Evolutionary conservation across 2,329 filamentous ascomycete species (phyloP).

Genomic region (Sphaerulina populicola): DNA sequence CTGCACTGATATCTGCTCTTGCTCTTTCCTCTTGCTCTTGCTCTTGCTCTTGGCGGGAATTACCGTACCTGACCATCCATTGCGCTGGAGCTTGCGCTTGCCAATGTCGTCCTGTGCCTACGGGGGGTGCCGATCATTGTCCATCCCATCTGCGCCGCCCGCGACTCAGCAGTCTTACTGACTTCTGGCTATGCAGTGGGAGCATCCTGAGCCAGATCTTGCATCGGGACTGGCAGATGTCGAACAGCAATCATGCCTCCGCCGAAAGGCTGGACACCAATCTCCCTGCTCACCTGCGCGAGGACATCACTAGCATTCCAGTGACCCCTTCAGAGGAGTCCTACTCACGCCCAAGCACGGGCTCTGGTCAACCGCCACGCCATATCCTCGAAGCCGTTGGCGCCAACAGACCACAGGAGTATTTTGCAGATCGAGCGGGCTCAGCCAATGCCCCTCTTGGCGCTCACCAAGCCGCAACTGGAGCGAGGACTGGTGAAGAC

Average conservation of each 20-base stretch:
- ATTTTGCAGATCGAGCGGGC: slow-evolving; percentile 5
- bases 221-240: slow-evolving; percentile 19
- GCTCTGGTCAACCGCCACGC: slow-evolving; percentile 12
- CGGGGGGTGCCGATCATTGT: slow-evolving; percentile 1
- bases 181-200: slow-evolving; percentile 15
- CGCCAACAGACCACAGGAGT: slow-evolving; percentile 11
- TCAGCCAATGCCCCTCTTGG: slow-evolving; percentile 24
- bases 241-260: slow-evolving; percentile 14
- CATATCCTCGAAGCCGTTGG: slow-evolving; percentile 22
- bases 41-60: not conserved
- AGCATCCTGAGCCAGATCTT: slow-evolving; percentile 12
- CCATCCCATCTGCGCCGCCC: not conserved
- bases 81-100: not conserved
- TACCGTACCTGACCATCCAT: not conserved
- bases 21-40: not conserved
- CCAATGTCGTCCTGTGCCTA: not conserved
- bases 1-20: too few species aligned
- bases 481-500: slow-evolving; percentile 43
- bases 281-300: slow-evolving; percentile 15
- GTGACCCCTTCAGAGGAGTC: slow-evolving; percentile 23
- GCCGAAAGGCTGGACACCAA: slow-evolving; percentile 18
- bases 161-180: slow-evolving; percentile 9
- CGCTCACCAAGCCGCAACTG: slow-evolving; percentile 38
- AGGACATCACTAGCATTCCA: slow-evolving; percentile 18
- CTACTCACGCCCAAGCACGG: slow-evolving; percentile 11